These are phyloP conservation scores for Aspergillus sp. DNA, from an alignment of 2,329 filamentous ascomycete genomes.

Conservation along the genomic window DNA sequence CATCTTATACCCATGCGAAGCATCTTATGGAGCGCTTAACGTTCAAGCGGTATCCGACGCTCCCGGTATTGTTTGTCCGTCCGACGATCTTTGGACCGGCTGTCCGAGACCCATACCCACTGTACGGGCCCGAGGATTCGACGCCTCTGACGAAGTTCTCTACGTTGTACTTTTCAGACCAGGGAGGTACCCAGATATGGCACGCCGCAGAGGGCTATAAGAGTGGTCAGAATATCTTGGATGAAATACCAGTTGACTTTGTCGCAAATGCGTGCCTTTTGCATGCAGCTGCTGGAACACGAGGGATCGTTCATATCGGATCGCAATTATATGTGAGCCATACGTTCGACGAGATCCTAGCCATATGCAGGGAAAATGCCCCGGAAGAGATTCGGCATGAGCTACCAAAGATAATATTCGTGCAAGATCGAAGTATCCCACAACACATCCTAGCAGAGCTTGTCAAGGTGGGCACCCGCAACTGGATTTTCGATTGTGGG, in stretches of 20 bases:
- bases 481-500: conserved; percentile 37
- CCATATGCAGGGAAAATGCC: conserved; percentile 21
- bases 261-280: conserved; percentile 36
- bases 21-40: conserved; percentile 35
- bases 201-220: conserved; percentile 31
- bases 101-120: conserved; percentile 30
- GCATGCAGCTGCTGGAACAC: conserved; percentile 32
- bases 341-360: conserved; percentile 32
- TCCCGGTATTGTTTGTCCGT: conserved; percentile 32
- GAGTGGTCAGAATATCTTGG: conserved; percentile 32
- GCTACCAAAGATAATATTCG: conserved; percentile 30
- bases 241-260: conserved; percentile 37
- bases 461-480: conserved; percentile 34
- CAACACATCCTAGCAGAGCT: conserved; percentile 36
- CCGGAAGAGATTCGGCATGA: conserved; percentile 24
- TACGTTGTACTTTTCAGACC: conserved; percentile 27
- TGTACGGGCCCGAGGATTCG: conserved; percentile 35
- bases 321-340: conserved; percentile 31
- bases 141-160: conserved; percentile 35
- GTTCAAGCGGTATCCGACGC: conserved; percentile 26
- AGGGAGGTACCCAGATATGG: conserved; percentile 31
- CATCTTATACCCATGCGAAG: conserved; percentile 35
- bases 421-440: conserved; percentile 27
- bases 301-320: conserved; percentile 32
- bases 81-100: conserved; percentile 36